Conservation (phyloP, 352 stramenopile species). For the Phytophthora sp. region DNA sequence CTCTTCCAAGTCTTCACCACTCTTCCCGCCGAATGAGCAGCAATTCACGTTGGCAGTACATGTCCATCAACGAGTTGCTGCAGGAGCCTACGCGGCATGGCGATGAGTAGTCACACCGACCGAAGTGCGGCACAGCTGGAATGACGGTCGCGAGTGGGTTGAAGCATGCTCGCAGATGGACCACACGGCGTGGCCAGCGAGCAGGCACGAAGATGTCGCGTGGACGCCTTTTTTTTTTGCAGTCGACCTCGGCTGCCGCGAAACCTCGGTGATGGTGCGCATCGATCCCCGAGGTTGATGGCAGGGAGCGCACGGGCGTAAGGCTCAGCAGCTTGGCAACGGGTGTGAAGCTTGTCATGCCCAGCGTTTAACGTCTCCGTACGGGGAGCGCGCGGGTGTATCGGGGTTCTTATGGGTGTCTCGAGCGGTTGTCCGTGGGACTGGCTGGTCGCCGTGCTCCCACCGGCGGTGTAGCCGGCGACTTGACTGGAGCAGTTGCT, state of each 20-base stretch:
- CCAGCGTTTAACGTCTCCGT: not conserved
- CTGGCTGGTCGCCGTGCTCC: not conserved
- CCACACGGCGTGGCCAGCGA: not conserved
- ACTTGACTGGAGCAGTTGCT: not conserved
- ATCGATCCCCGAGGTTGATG: not conserved
- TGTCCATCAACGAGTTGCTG: not conserved
- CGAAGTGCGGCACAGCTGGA: not conserved
- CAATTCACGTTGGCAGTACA: constrained; percentile 9
- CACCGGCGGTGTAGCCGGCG: too few species aligned
- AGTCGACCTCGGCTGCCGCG: not conserved
- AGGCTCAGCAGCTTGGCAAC: not conserved
- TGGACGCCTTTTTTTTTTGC: not conserved
- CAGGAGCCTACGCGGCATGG: not conserved
- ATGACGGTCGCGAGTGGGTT: not conserved
- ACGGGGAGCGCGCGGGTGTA: too few species aligned
- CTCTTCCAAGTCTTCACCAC: not conserved
- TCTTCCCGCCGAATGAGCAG: not conserved
- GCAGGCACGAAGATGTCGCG: not conserved
- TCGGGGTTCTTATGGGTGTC: not conserved
- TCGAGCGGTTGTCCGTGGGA: not conserved
- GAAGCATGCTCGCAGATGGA: not conserved
- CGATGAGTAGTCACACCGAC: not conserved
- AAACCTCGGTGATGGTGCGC: not conserved
- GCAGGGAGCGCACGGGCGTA: not conserved
- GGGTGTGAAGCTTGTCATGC: not conserved